phyloP scores from a whole-genome alignment of 352 stramenopile species.

The Globisporangium middletonii region DNA sequence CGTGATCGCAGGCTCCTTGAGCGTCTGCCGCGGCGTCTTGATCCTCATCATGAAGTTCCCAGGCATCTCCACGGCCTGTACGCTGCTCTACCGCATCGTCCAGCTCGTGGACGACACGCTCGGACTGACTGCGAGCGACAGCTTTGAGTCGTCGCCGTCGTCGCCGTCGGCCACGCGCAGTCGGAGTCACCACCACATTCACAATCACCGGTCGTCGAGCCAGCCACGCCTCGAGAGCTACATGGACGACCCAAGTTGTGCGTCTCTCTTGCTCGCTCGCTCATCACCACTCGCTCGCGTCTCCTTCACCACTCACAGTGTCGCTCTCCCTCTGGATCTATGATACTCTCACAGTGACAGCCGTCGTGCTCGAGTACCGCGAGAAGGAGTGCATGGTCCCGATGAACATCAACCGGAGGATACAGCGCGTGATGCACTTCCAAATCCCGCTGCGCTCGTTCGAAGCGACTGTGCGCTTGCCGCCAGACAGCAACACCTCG shows the following conservation, averaged over 20 bases:
- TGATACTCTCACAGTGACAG: conserved; percentile 39
- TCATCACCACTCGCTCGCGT: neutral
- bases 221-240: conserved; percentile 40
- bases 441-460: conserved; percentile 81
- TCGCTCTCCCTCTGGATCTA: neutral
- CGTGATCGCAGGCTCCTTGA: conserved; percentile 33
- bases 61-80: conserved; percentile 59
- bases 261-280: conserved; percentile 11
- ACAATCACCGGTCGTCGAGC: neutral
- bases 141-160: conserved; percentile 21
- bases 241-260: conserved; percentile 59
- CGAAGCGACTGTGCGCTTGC: conserved; percentile 75
- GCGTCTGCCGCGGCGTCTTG: conserved; percentile 62
- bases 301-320: neutral
- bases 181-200: neutral
- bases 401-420: conserved; percentile 77
- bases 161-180: conserved; percentile 3
- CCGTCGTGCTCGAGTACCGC: conserved; percentile 82
- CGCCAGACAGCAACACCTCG: conserved; percentile 19
- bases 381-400: conserved; percentile 82
- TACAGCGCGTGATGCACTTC: conserved; percentile 87
- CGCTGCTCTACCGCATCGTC: conserved; percentile 61
- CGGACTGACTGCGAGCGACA: conserved; percentile 26
- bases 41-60: conserved; percentile 73
- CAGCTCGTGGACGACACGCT: conserved; percentile 68